Evolutionary conservation across 331 rosid species (phyloP).

Genomic region (Ulmus americana): DNA sequence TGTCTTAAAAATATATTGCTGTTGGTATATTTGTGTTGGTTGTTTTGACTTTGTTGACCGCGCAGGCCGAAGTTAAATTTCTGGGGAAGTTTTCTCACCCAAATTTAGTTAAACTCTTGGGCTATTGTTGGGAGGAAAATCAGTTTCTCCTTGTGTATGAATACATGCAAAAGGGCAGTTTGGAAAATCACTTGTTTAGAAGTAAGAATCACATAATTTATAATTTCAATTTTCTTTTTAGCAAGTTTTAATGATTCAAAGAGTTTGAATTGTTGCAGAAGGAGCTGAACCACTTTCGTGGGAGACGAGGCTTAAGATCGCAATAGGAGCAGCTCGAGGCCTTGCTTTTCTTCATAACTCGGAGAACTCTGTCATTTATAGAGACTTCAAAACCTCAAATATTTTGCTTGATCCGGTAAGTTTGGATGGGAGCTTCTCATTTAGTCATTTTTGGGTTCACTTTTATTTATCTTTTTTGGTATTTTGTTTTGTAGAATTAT

Average conservation of each 20-base stretch:
- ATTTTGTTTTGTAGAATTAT: conserved; percentile 35
- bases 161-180: conserved; percentile 72
- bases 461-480: neutral
- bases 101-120: conserved; percentile 66
- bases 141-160: conserved; percentile 66
- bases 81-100: conserved; percentile 78
- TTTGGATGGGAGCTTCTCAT: no score
- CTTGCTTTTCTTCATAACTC: conserved; percentile 57
- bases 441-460: no score
- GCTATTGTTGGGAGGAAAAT: conserved; percentile 71
- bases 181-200: conserved; percentile 77
- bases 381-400: conserved; percentile 88
- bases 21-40: no score
- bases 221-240: neutral
- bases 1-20: no score
- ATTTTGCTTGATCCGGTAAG: conserved; percentile 63
- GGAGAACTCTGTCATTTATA: conserved; percentile 61
- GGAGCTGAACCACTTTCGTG: conserved; percentile 68
- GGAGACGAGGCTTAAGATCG: conserved; percentile 62
- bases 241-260: neutral
- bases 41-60: no score
- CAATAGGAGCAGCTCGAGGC: conserved; percentile 83
- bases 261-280: conserved; percentile 21
- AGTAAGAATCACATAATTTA: conserved; percentile 29
- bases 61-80: conserved; percentile 78